These are phyloP conservation scores for Dictyostelium firmibasis DNA, from an alignment of 78 protist genomes.

Conservation along the genomic window DNA sequence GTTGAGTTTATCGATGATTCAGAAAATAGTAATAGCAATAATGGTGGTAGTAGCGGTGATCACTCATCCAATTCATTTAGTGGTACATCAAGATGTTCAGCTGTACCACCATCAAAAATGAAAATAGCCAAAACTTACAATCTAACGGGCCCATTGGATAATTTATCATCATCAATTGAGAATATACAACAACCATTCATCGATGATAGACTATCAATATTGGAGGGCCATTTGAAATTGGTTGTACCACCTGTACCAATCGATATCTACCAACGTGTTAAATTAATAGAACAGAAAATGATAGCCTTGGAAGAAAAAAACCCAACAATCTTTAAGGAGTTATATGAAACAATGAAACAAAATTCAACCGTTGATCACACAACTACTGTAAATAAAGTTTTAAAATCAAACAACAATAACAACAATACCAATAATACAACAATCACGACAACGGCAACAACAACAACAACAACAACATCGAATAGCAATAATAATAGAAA, in stretches of 20 bases:
- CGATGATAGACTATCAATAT: slow-evolving; percentile 4
- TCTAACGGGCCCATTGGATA: slow-evolving; percentile 32
- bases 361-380: background rate
- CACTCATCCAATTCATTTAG: no score
- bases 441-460: background rate
- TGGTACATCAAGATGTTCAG: background rate
- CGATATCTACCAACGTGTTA: slow-evolving; percentile 45
- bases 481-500: background rate
- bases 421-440: background rate
- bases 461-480: background rate
- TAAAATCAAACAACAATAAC: background rate
- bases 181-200: background rate
- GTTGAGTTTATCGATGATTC: slow-evolving; percentile 34
- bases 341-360: slow-evolving; percentile 1
- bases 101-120: slow-evolving; percentile 31
- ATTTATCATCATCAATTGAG: no score
- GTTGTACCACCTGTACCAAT: slow-evolving; percentile 7
- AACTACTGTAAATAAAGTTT: background rate
- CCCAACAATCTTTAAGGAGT: slow-evolving; percentile 17
- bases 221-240: slow-evolving; percentile 28
- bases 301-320: slow-evolving; percentile 23
- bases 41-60: background rate
- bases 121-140: slow-evolving; percentile 8
- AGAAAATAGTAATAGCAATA: background rate
- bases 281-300: slow-evolving; percentile 46